These are phyloP conservation scores for Cenchrus americanus DNA, from an alignment of 176 grass and related monocot species.

Conservation along the genomic window DNA sequence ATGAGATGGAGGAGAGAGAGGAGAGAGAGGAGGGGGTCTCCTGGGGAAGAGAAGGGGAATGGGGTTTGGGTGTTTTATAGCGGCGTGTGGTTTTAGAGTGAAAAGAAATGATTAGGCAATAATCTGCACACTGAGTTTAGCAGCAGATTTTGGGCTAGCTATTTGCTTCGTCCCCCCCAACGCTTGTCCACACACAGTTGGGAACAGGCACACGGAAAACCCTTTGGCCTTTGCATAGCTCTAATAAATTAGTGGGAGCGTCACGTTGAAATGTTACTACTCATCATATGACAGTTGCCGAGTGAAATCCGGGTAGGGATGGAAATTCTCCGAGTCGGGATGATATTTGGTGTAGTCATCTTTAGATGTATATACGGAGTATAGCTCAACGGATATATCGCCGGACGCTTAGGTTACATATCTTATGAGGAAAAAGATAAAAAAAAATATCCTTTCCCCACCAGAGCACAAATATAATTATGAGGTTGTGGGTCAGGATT, in stretches of 20 bases:
- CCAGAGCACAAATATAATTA: neutral
- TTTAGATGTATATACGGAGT: neutral
- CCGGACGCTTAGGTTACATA: neutral
- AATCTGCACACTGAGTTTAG: slow-evolving; percentile 28
- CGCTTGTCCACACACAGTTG: neutral
- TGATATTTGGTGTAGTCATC: neutral
- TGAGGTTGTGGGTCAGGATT: neutral
- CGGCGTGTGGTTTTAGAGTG: slow-evolving; percentile 20
- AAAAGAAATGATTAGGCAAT: slow-evolving; percentile 46
- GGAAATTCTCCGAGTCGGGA: neutral
- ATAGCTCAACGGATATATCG: neutral
- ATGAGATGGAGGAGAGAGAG: neutral
- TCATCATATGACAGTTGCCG: neutral
- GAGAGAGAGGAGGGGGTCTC: slow-evolving; percentile 4
- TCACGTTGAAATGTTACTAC: too few species aligned
- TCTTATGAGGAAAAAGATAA: neutral
- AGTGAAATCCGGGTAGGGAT: neutral
- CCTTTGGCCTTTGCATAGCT: too few species aligned
- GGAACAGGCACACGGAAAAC: neutral
- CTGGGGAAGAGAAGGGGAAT: slow-evolving; percentile 25
- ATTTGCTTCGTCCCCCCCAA: slow-evolving; percentile 9
- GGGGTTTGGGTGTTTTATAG: slow-evolving; percentile 54
- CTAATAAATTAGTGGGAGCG: neutral
- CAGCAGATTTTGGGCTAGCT: neutral
- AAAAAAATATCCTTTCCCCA: neutral